Percentiles rank a stretch among this genome's conserved stretches.
Evolutionary conservation across 108 stramenopile genomes (phyloP).

Genomic region (Cyclotella atomus): DNA sequence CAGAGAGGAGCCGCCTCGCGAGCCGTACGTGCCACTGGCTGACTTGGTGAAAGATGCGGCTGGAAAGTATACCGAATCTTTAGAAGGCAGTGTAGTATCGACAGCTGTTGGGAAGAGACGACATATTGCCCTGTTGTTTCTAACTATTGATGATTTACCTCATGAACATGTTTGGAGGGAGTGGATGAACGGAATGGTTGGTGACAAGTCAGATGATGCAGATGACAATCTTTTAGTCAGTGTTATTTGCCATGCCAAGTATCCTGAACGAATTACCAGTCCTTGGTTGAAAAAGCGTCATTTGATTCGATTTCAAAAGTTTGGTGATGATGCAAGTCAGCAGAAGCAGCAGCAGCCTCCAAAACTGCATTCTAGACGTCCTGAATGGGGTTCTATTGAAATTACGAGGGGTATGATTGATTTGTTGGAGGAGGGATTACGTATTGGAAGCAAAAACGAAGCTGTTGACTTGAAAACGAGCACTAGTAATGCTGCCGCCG

Average conservation of each 20-base stretch:
- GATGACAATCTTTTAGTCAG: constrained; percentile 40
- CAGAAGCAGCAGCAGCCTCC: constrained; percentile 39
- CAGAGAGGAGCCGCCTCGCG: not conserved
- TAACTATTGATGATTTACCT: constrained; percentile 84
- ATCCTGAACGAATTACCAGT: constrained; percentile 72
- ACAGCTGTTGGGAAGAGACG: constrained; percentile 39
- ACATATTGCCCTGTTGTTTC: constrained; percentile 68
- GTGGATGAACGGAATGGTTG: constrained; percentile 41
- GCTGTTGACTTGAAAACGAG: constrained; percentile 16
- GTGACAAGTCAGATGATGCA: not conserved
- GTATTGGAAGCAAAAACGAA: constrained; percentile 53
- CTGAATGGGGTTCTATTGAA: constrained; percentile 92
- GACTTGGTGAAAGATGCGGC: constrained; percentile 45
- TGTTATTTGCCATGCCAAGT: constrained; percentile 84
- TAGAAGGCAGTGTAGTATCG: too few relatives aligned
- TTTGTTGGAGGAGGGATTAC: constrained; percentile 69
- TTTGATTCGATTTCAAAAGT: constrained; percentile 32
- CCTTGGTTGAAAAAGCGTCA: constrained; percentile 73
- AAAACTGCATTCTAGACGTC: constrained; percentile 61
- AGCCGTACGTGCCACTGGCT: constrained; percentile 2
- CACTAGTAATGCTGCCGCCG: constrained; percentile 40
- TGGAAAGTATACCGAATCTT: constrained; percentile 6
- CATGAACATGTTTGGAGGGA: constrained; percentile 85
- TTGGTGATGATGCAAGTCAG: constrained; percentile 18
- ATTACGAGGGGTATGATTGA: constrained; percentile 91